Evolutionary conservation across 2,329 filamentous ascomycete genomes (phyloP).

Genomic region (Aspergillus sp.): DNA sequence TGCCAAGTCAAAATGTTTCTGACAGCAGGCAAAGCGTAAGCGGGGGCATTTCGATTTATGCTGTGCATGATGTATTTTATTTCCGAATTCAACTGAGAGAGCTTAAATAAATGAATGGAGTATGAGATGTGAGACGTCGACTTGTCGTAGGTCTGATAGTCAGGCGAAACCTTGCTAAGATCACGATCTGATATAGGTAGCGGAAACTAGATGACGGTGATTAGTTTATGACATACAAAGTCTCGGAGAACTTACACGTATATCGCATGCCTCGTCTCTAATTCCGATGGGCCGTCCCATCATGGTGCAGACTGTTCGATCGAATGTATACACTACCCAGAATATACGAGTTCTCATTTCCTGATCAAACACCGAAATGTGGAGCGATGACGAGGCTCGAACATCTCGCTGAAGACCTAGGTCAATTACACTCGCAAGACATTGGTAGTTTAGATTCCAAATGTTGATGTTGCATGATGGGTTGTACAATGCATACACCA

Average conservation of each 20-base stretch:
- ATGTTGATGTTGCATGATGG: constrained; percentile 51
- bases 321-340: constrained; percentile 55
- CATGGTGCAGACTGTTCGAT: constrained; percentile 55
- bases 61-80: constrained; percentile 60
- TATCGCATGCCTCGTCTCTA: constrained; percentile 56
- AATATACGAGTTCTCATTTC: constrained; percentile 58
- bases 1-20: constrained; percentile 51
- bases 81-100: constrained; percentile 52
- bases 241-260: constrained; percentile 40
- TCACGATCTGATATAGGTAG: constrained; percentile 15
- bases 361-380: constrained; percentile 50
- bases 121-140: constrained; percentile 39
- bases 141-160: constrained; percentile 11
- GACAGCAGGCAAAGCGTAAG: constrained; percentile 51
- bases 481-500: constrained; percentile 54
- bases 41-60: constrained; percentile 48
- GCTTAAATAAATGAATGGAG: constrained; percentile 50
- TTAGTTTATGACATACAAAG: neutral
- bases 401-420: constrained; percentile 54
- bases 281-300: constrained; percentile 58
- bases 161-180: neutral
- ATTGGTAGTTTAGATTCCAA: constrained; percentile 59
- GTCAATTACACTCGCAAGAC: constrained; percentile 52
- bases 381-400: constrained; percentile 33
- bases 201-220: constrained; percentile 18